Evolutionary conservation across 1,139 yeast genomes (phyloP).

Genomic region (Pichia sp.): DNA sequence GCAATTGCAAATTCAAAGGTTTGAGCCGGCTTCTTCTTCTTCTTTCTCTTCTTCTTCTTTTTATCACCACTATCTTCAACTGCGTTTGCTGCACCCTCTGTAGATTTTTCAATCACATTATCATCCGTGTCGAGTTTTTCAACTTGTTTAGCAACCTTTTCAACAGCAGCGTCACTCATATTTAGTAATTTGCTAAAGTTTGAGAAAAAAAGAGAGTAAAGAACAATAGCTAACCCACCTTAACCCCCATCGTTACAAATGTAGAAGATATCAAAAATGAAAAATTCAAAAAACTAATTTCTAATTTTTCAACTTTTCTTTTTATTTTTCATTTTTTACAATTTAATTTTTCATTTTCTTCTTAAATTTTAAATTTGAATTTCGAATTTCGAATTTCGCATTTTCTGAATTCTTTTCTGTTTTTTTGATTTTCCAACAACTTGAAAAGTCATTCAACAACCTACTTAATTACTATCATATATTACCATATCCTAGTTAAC

Average conservation of each 20-base stretch:
- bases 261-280: too few relatives aligned
- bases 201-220: neutral
- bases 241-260: neutral
- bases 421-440: neutral
- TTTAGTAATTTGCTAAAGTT: neutral
- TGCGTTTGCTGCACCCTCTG: slow-evolving; percentile 13
- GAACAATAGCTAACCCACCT: neutral
- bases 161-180: neutral
- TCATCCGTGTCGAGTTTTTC: neutral
- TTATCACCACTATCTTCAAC: slow-evolving; percentile 36
- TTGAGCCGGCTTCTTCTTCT: slow-evolving; percentile 37
- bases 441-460: neutral
- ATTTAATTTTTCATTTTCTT: neutral
- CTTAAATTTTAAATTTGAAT: too few relatives aligned
- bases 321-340: neutral
- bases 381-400: neutral
- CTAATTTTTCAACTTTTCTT: neutral
- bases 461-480: too few relatives aligned
- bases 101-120: slow-evolving; percentile 7
- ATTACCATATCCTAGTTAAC: neutral
- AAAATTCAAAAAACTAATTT: neutral
- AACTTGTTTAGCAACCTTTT: neutral
- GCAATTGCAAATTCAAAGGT: slow-evolving; percentile 37
- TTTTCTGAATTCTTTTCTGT: neutral
- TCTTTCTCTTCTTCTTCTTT: slow-evolving; percentile 44